Percentiles rank a stretch among this genome's conserved stretches.
Evolutionary conservation across 2,329 filamentous ascomycete species (phyloP).

Genomic region (Whalleya microplaca): DNA sequence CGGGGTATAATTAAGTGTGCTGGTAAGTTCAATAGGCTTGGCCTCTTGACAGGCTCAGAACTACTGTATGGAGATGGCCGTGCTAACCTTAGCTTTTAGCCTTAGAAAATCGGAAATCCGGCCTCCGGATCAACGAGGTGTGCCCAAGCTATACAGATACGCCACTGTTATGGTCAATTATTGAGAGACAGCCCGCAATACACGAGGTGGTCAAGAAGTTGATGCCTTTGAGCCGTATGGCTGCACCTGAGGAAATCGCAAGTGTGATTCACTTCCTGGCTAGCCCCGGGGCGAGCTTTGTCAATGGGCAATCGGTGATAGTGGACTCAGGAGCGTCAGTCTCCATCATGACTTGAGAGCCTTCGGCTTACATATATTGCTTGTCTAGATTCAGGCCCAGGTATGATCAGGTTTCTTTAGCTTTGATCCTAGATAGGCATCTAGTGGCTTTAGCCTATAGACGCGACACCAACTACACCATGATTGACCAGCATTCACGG

Average conservation of each 20-base stretch:
- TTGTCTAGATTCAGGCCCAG: no score
- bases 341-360: no score
- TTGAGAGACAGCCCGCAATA: conserved; percentile 15
- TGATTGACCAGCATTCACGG: no score
- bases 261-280: conserved; percentile 9
- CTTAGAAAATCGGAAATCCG: conserved; percentile 16
- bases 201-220: conserved; percentile 10
- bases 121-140: conserved; percentile 26
- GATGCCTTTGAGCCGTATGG: conserved; percentile 15
- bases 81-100: no score
- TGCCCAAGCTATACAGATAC: conserved; percentile 27
- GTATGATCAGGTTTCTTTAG: no score
- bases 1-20: conserved; percentile 22
- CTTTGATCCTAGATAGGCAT: no score
- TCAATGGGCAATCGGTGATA: conserved; percentile 10
- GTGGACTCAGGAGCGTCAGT: conserved; percentile 14
- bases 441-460: no score
- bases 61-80: no score
- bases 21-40: no score
- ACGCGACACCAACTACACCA: no score
- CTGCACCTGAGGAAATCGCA: conserved; percentile 10
- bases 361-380: no score
- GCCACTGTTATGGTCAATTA: conserved; percentile 13
- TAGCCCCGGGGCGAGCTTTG: conserved; percentile 9
- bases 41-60: neutral